phyloP scores from a whole-genome alignment of 1,284 basidiomycete species.

The Cerrena zonata region DNA sequence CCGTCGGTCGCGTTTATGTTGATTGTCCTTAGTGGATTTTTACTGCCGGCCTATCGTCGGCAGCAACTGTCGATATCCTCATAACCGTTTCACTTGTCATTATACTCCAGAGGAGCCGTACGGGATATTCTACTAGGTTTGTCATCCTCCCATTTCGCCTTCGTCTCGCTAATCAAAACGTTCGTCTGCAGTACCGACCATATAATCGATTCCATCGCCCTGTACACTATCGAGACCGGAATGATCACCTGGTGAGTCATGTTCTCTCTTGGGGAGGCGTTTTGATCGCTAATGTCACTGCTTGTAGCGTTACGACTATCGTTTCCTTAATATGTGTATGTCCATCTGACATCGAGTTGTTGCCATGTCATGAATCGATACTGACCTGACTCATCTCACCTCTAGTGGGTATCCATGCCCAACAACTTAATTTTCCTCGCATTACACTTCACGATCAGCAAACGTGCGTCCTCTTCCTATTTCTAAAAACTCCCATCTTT shows the following conservation, averaged over 20 bases:
- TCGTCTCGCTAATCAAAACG: too few relatives aligned
- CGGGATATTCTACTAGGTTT: conserved; percentile 34
- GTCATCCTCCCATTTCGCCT: neutral
- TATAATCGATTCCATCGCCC: conserved; percentile 38
- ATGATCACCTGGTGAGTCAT: conserved; percentile 37
- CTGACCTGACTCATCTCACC: neutral
- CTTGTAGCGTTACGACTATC: conserved; percentile 5
- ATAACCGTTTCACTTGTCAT: conserved; percentile 41
- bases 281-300: neutral
- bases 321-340: conserved; percentile 6
- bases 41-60: conserved; percentile 44
- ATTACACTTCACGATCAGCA: conserved; percentile 43
- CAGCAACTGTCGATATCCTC: conserved; percentile 41
- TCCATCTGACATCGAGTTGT: neutral
- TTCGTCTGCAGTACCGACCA: conserved; percentile 32
- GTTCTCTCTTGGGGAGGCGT: neutral
- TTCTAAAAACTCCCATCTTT: neutral
- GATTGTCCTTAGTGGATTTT: conserved; percentile 42
- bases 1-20: conserved; percentile 1
- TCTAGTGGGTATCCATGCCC: conserved; percentile 42
- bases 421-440: conserved; percentile 42
- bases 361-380: neutral
- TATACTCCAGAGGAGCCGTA: conserved; percentile 35
- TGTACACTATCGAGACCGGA: conserved; percentile 47
- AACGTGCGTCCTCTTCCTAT: conserved; percentile 26